Percentiles rank a stretch among this genome's conserved stretches.
phyloP scores from a whole-genome alignment of 1,284 basidiomycete species.

The Melampsora medusae region DNA sequence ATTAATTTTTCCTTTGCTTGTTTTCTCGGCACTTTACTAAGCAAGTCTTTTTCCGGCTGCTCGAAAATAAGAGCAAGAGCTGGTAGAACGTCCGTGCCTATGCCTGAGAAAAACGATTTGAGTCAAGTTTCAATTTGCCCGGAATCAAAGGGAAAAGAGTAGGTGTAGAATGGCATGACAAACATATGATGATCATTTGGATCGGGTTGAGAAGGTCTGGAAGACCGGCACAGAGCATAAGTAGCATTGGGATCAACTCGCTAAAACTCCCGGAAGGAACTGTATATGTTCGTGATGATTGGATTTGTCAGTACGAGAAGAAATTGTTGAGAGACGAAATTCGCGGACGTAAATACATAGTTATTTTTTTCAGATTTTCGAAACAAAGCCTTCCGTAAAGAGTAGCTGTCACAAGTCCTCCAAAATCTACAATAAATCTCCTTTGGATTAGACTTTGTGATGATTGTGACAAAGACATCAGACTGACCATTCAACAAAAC shows the following conservation, averaged over 20 bases:
- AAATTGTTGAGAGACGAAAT: too few species aligned
- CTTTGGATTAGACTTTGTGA: too few species aligned
- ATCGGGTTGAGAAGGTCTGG: slow-evolving; percentile 62
- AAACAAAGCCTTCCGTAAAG: slow-evolving; percentile 64
- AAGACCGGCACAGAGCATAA: slow-evolving; percentile 60
- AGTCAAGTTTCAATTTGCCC: too few species aligned
- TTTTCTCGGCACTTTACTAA: slow-evolving; percentile 66
- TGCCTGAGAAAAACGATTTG: too few species aligned
- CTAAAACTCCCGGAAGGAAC: slow-evolving; percentile 60
- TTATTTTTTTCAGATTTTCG: slow-evolving; percentile 65
- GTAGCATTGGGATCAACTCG: slow-evolving; percentile 68
- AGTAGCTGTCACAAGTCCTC: slow-evolving; percentile 50
- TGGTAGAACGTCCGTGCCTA: slow-evolving; percentile 60
- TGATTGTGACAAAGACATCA: background rate
- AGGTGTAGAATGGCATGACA: slow-evolving; percentile 49
- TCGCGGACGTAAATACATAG: slow-evolving; percentile 29
- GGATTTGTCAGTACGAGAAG: too few species aligned
- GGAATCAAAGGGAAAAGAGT: too few species aligned
- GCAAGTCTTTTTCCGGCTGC: slow-evolving; percentile 61
- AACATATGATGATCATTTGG: slow-evolving; percentile 63
- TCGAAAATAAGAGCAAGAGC: slow-evolving; percentile 64
- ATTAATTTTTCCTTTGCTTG: slow-evolving; percentile 60
- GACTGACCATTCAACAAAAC: slow-evolving; percentile 47
- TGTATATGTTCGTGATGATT: slow-evolving; percentile 45
- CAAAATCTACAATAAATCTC: slow-evolving; percentile 48